Percentiles rank a stretch among this genome's conserved stretches.
Evolutionary conservation across 148 eudicot species (phyloP).

Genomic region (Suaeda aralocaspica): DNA sequence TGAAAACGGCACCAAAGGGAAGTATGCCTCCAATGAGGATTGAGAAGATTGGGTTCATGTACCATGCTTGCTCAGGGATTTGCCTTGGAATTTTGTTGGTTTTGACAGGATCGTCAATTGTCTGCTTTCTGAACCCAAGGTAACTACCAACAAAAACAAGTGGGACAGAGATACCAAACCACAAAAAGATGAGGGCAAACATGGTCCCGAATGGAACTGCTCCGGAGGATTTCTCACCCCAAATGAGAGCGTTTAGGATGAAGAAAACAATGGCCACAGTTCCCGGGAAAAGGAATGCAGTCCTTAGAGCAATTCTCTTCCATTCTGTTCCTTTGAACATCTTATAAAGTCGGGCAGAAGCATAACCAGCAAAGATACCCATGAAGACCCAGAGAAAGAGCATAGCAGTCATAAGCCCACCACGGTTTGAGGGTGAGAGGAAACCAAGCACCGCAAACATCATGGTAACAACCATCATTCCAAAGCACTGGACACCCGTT

Average conservation of each 20-base stretch:
- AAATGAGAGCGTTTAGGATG: constrained; percentile 41
- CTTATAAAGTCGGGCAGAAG: constrained; percentile 42
- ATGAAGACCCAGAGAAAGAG: constrained; percentile 51
- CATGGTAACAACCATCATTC: constrained; percentile 49
- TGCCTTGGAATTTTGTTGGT: constrained; percentile 52
- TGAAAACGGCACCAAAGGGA: constrained; percentile 48
- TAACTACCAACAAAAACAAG: constrained; percentile 43
- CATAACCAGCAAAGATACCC: constrained; percentile 48
- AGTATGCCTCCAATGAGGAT: constrained; percentile 48
- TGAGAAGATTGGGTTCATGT: constrained; percentile 51
- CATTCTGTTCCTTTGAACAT: constrained; percentile 49
- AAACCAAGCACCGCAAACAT: constrained; percentile 47
- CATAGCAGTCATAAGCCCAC: constrained; percentile 52
- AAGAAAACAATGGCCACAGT: constrained; percentile 39
- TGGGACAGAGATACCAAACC: constrained; percentile 51
- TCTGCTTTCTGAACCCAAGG: constrained; percentile 37
- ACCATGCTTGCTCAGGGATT: constrained; percentile 52
- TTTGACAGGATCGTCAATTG: constrained; percentile 41
- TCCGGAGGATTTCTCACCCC: constrained; percentile 50
- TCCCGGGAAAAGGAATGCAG: constrained; percentile 47
- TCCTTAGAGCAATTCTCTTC: constrained; percentile 40
- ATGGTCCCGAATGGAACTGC: constrained; percentile 51
- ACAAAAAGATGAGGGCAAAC: constrained; percentile 42
- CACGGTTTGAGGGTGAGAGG: constrained; percentile 52
- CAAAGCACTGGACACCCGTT: constrained; percentile 48